phyloP scores from a whole-genome alignment of 352 stramenopile species.

The Phytopythium helicoides region DNA sequence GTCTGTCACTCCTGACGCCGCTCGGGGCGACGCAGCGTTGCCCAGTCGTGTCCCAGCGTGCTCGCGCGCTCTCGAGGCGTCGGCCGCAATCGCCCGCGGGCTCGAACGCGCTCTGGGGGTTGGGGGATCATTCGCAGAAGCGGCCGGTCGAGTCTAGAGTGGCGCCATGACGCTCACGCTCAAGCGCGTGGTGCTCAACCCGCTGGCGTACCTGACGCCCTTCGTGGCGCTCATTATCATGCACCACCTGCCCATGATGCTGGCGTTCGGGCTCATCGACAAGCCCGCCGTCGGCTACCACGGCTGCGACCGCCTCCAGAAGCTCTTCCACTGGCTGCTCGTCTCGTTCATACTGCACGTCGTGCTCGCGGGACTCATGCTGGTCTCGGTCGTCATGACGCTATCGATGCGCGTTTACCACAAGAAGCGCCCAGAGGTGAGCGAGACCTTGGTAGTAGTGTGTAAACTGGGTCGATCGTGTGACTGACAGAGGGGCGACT shows the following conservation, averaged over 20 bases:
- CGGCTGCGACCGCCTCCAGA: slow-evolving; percentile 34
- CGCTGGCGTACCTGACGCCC: slow-evolving; percentile 64
- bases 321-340: slow-evolving; percentile 60
- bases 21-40: too few relatives aligned
- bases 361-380: slow-evolving; percentile 32
- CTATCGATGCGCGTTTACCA: slow-evolving; percentile 60
- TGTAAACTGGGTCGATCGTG: too few relatives aligned
- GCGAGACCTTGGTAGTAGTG: too few relatives aligned
- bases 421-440: slow-evolving; percentile 41
- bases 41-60: too few relatives aligned
- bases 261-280: slow-evolving; percentile 44
- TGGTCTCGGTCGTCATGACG: slow-evolving; percentile 37
- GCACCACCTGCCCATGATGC: slow-evolving; percentile 66
- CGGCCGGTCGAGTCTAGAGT: background rate
- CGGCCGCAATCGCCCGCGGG: too few relatives aligned
- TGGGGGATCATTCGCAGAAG: background rate
- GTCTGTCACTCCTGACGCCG: too few relatives aligned
- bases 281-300: slow-evolving; percentile 34
- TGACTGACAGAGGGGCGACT: too few relatives aligned
- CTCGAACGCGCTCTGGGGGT: too few relatives aligned
- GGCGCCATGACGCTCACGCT: slow-evolving; percentile 27
- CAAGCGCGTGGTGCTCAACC: slow-evolving; percentile 77
- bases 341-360: slow-evolving; percentile 56
- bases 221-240: slow-evolving; percentile 52
- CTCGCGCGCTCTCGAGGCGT: too few relatives aligned